phyloP scores from a whole-genome alignment of 164 flowering plant genomes.

The Buxus sempervirens region DNA sequence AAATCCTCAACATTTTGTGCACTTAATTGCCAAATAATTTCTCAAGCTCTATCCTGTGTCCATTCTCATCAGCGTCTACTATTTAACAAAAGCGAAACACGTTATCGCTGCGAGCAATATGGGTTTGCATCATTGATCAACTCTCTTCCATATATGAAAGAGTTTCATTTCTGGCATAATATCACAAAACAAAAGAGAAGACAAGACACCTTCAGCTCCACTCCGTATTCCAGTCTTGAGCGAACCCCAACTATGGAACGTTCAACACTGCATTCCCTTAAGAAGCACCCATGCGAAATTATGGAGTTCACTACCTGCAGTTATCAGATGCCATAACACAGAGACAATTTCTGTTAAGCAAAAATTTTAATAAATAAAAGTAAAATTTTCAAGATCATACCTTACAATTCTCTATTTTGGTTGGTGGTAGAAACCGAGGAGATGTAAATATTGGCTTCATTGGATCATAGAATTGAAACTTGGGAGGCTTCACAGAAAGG shows the following conservation, averaged over 20 bases:
- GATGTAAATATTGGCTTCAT: constrained; percentile 79
- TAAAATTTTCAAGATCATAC: constrained; percentile 24
- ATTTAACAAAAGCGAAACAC: no score
- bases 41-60: no score
- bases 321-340: background rate
- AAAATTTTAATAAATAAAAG: background rate
- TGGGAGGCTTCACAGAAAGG: constrained; percentile 45
- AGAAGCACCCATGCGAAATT: constrained; percentile 85
- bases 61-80: no score
- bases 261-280: constrained; percentile 59
- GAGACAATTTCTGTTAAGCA: background rate
- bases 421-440: constrained; percentile 78
- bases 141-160: no score
- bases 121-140: no score
- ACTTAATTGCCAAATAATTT: no score
- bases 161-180: no score
- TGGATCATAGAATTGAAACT: constrained; percentile 73
- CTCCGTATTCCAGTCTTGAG: constrained; percentile 73
- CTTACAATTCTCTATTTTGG: constrained; percentile 67
- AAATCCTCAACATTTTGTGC: no score
- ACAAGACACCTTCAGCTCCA: constrained; percentile 53
- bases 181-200: background rate
- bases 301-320: constrained; percentile 72
- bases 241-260: constrained; percentile 80
- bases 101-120: no score